These are phyloP conservation scores for Solanum clarkiae DNA, from an alignment of 257 asterid genomes.

Conservation along the genomic window DNA sequence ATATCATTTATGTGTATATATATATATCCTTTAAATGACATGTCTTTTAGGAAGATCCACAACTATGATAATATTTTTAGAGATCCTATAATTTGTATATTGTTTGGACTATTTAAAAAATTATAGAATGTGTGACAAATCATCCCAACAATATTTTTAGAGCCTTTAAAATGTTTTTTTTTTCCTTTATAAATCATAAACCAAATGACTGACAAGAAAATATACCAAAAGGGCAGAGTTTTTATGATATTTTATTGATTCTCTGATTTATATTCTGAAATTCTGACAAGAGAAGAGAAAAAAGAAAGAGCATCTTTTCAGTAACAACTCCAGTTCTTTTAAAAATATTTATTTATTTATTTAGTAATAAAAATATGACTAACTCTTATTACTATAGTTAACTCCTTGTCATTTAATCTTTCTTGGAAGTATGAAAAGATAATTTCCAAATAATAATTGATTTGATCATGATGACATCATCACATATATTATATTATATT, in stretches of 20 bases:
- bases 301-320: constrained; percentile 42
- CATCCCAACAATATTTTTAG: neutral
- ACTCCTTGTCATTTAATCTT: constrained; percentile 17
- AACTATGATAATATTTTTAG: neutral
- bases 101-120: neutral
- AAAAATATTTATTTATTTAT: too few relatives aligned
- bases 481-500: neutral
- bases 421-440: constrained; percentile 16
- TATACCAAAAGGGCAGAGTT: constrained; percentile 6
- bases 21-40: neutral
- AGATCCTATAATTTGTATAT: neutral
- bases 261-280: constrained; percentile 32
- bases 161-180: neutral
- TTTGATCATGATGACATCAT: neutral
- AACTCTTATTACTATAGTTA: constrained; percentile 29
- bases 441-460: constrained; percentile 1
- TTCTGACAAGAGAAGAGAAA: constrained; percentile 6
- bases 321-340: neutral
- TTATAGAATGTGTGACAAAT: neutral
- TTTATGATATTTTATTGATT: constrained; percentile 30
- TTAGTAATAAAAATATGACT: neutral
- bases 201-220: constrained; percentile 10
- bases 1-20: neutral
- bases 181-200: too few relatives aligned
- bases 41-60: neutral